Percentiles rank a stretch among this genome's conserved stretches.
Conservation (phyloP, 2,329 filamentous ascomycete species). For the Beauveria medogensis region DNA sequence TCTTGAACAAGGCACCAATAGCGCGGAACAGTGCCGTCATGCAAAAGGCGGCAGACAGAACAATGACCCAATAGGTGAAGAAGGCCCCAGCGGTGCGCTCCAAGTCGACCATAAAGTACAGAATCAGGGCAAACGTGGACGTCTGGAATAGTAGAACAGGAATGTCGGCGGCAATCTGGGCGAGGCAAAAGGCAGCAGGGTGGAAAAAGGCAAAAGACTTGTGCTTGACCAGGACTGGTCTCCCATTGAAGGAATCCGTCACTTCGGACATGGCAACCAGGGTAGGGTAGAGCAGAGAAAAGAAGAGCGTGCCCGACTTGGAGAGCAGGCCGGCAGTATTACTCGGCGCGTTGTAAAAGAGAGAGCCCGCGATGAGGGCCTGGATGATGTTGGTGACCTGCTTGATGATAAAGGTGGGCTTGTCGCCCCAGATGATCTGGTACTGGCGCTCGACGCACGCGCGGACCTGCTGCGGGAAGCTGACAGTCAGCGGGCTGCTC, state of each 20-base stretch:
- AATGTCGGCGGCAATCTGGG: constrained; percentile 46
- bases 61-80: constrained; percentile 53
- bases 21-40: constrained; percentile 53
- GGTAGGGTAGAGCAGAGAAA: constrained; percentile 54
- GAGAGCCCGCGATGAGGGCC: constrained; percentile 55
- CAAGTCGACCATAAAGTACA: constrained; percentile 63
- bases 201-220: constrained; percentile 50
- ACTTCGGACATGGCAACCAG: constrained; percentile 60
- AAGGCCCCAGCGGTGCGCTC: constrained; percentile 63
- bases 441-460: constrained; percentile 53
- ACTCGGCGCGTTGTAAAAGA: constrained; percentile 57
- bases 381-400: constrained; percentile 49
- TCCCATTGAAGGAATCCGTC: constrained; percentile 51
- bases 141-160: constrained; percentile 52
- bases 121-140: constrained; percentile 45
- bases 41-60: constrained; percentile 43
- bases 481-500: constrained; percentile 47
- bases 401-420: constrained; percentile 54
- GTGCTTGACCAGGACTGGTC: constrained; percentile 52
- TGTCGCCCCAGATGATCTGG: constrained; percentile 58
- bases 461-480: constrained; percentile 46
- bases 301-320: constrained; percentile 57
- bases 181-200: constrained; percentile 50
- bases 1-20: constrained; percentile 46
- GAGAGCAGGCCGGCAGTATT: constrained; percentile 54